Evolutionary conservation across 208 protist species (phyloP), one percentile per base, ranked within the genome.

Genomic region (Leishmania gerbilli): DNA sequence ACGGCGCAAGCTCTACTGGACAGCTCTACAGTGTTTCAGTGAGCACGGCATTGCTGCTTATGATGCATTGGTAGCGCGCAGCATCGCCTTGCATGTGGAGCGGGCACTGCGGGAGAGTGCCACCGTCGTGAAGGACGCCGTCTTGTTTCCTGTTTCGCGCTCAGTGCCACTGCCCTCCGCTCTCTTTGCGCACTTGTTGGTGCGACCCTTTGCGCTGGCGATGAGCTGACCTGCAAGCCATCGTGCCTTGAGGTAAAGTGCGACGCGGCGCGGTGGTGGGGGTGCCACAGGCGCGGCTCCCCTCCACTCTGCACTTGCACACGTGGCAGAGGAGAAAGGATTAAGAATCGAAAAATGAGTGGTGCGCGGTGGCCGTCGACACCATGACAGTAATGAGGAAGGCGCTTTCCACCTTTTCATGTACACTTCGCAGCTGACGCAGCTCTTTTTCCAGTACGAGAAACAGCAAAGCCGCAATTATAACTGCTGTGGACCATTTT

Each of bases 61-160:
- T 78, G 87, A 88, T 49, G 84, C 31, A 60, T 51, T 80, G 21
- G 77, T 90, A 3, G 84, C 84, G 49, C 74, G 77, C 7, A 87
- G 82, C 56, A 65, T 90, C 9, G 71, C 77, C 11, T 49, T 81
- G 21, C 80, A 87, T 60, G 81, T 88, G 11, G 76, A 84, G 71
- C 77, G 69, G 27, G n/a, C 77, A 15, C 47, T 69, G 17, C 76
- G 74, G 21, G 87, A 90, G 40, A 74, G 31, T n/a, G 62, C 42
- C 11, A 58, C 56, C 53, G 17, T 62, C 13, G 79, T 67, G 17
- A 56, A 77, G 19, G 80, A 75, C 21, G 82, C 79, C 34, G 64
- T 81, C 11, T 17, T 85, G 13, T 75, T 87, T 37, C 82, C 84
- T 1, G 55, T 80, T 47, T 74, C 76, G 4, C 72, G 78, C 45